Evolutionary conservation across 139 green algal species (phyloP), one percentile per base, ranked within the genome.

Genomic region (Desmodesmus armatus): DNA sequence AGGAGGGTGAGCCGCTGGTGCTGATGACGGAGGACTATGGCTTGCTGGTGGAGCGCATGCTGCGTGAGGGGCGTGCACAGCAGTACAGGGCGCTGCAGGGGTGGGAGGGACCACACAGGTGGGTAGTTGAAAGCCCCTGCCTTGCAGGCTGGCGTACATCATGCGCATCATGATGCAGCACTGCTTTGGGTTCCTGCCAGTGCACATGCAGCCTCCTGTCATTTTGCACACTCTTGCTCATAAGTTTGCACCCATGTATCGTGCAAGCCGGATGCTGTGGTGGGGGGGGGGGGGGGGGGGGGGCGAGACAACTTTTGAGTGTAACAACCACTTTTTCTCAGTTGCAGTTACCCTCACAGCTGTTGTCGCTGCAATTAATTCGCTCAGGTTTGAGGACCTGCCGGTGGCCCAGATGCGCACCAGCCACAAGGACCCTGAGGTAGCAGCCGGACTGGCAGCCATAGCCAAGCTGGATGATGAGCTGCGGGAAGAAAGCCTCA

Each of bases 21-120:
- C 29, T 44, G 31, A 19, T 82, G 53, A 51, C 75, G 37, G 35
- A 33, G 15, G 75, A 82, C 35, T 82, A 71, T 29, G 37, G 71
- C 13, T 21, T 70, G 33, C 53, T 71, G 75, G 75, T 82, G 25
- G 75, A 82, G 53, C 75, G 75, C 9, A n/a, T 71, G 75, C 75
- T 82, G 75, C 51, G 35, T 2, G 75, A 82, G 75, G 35, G 53
- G 7, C 19, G 75, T 51, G 55, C 75, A 17, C 11, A 75, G n/a
- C 31, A 72, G 51, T 82, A 82, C 49, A 37, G 27, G 21, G 53
- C 75, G 6, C 23, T 82, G 35, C 9, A 82, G 33, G 75, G 75
- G 3, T 82, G 75, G 75, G 75, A 51, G 35, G 75, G 75, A 21
- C 75, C 75, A 31, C 75, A 63, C 35, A 82, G 75, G 75, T 82